A percentile compares a stretch with the other conserved stretches of the same genome.
phyloP scores from a whole-genome alignment of 352 stramenopile genomes.

The Phytophthora constricta region DNA sequence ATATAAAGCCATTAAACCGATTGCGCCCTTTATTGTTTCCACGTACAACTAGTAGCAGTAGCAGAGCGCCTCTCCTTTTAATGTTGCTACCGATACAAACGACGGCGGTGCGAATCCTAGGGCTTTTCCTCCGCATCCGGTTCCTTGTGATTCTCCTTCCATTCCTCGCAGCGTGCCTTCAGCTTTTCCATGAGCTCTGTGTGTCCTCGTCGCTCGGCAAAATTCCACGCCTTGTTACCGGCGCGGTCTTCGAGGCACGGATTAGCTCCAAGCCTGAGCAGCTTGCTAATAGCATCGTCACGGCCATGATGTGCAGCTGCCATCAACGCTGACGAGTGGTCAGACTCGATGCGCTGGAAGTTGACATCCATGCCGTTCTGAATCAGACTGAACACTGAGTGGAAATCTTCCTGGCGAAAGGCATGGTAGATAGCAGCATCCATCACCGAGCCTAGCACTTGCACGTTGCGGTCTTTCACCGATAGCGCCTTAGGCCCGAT shows the following conservation, averaged over 20 bases:
- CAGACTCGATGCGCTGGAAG: constrained; percentile 83
- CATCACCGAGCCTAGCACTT: constrained; percentile 85
- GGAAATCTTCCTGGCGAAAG: constrained; percentile 80
- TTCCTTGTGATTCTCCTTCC: constrained; percentile 45
- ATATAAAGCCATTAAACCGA: neutral
- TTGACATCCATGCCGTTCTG: constrained; percentile 88
- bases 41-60: no score
- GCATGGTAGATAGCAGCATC: constrained; percentile 84
- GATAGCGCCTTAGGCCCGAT: constrained; percentile 49
- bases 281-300: constrained; percentile 70
- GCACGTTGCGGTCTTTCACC: constrained; percentile 73
- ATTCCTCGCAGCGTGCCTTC: constrained; percentile 73
- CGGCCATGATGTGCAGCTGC: constrained; percentile 81
- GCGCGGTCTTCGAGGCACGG: constrained; percentile 60
- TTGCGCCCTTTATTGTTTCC: no score
- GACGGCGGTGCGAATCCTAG: constrained; percentile 10
- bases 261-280: constrained; percentile 72
- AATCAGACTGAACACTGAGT: constrained; percentile 82
- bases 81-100: no score
- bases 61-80: no score
- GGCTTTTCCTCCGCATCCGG: constrained; percentile 17
- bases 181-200: constrained; percentile 71
- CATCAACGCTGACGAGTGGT: constrained; percentile 79
- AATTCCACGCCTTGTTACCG: constrained; percentile 68
- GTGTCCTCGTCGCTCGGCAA: constrained; percentile 74